A percentile compares a stretch with the other conserved stretches of the same genome.
These are phyloP conservation scores for Aspergillus ochraceoroseus DNA, from an alignment of 2,329 filamentous ascomycete species.

Conservation along the genomic window DNA sequence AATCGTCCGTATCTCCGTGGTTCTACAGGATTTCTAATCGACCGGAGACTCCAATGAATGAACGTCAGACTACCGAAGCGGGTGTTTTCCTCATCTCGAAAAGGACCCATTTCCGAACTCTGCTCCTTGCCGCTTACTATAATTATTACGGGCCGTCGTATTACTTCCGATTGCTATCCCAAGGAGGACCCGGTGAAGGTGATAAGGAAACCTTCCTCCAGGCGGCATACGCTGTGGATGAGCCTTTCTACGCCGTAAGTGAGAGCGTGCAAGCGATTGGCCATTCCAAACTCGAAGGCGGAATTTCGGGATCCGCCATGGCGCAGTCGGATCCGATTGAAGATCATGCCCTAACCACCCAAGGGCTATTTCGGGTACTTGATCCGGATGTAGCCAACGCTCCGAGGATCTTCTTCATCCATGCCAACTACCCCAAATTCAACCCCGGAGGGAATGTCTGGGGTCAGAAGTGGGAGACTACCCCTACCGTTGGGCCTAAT, in stretches of 20 bases:
- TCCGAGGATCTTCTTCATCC: slow-evolving; percentile 38
- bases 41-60: slow-evolving; percentile 31
- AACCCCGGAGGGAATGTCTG: slow-evolving; percentile 40
- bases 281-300: slow-evolving; percentile 26
- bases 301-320: slow-evolving; percentile 37
- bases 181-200: slow-evolving; percentile 38
- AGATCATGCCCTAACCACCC: slow-evolving; percentile 33
- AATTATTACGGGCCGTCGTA: slow-evolving; percentile 37
- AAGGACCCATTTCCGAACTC: slow-evolving; percentile 31
- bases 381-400: slow-evolving; percentile 30
- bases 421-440: slow-evolving; percentile 43
- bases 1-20: slow-evolving; percentile 42
- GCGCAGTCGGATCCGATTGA: slow-evolving; percentile 38
- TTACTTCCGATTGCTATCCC: slow-evolving; percentile 38
- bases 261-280: slow-evolving; percentile 36
- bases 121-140: slow-evolving; percentile 38
- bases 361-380: slow-evolving; percentile 33
- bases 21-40: slow-evolving; percentile 42
- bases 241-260: slow-evolving; percentile 36
- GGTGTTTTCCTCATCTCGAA: slow-evolving; percentile 38
- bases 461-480: slow-evolving; percentile 36
- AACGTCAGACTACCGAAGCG: slow-evolving; percentile 36
- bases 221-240: slow-evolving; percentile 32
- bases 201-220: slow-evolving; percentile 41
- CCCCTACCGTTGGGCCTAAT: slow-evolving; percentile 35